Percentiles rank a stretch among this genome's conserved stretches.
phyloP scores from a whole-genome alignment of 352 stramenopile genomes.

The Phytophthora pseudosyringae region DNA sequence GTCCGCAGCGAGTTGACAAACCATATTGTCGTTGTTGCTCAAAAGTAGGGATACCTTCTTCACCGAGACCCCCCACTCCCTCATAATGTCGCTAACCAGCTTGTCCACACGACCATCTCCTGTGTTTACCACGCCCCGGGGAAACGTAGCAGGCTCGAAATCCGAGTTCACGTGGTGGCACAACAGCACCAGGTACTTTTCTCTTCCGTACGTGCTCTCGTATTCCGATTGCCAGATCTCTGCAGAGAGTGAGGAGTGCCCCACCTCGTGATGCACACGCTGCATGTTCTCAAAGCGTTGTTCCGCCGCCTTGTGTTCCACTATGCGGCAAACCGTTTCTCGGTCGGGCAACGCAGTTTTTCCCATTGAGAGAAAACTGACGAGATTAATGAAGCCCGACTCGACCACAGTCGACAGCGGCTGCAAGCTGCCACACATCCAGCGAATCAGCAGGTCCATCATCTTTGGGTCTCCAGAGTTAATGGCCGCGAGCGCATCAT shows the following conservation, averaged over 20 bases:
- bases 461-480: background rate
- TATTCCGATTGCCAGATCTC: conserved; percentile 18
- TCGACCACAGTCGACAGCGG: conserved; percentile 11
- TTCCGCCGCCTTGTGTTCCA: conserved; percentile 15
- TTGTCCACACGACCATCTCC: conserved; percentile 15
- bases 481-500: background rate
- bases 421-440: conserved; percentile 6
- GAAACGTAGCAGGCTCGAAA: conserved; percentile 15
- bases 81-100: conserved; percentile 1
- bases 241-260: conserved; percentile 10
- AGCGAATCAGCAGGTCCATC: conserved; percentile 7
- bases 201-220: conserved; percentile 3
- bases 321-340: conserved; percentile 8
- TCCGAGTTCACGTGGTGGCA: conserved; percentile 16
- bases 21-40: conserved; percentile 10
- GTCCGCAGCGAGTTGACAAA: conserved; percentile 4
- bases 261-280: conserved; percentile 1
- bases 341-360: conserved; percentile 3
- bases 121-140: conserved; percentile 3
- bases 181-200: conserved; percentile 13
- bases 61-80: conserved; percentile 4
- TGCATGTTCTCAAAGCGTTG: conserved; percentile 8
- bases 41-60: conserved; percentile 15
- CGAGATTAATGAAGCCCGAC: background rate
- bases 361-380: conserved; percentile 3